Evolutionary conservation across 2,329 filamentous ascomycete genomes (phyloP).

Genomic region (Diplodia sapinea): DNA sequence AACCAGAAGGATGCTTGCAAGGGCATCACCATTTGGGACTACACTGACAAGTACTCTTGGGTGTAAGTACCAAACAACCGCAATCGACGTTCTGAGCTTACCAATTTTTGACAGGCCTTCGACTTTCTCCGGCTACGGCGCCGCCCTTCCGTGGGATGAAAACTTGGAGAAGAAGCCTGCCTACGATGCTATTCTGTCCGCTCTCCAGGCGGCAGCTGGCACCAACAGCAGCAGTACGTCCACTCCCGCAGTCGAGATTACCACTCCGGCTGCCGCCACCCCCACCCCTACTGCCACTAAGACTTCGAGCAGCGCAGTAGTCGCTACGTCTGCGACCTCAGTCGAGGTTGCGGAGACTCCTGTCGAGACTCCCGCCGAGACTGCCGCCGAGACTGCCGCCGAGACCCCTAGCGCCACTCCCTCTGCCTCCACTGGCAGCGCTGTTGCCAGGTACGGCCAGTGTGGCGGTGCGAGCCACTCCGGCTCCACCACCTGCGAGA

Average conservation of each 20-base stretch:
- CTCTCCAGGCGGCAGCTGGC: constrained; percentile 25
- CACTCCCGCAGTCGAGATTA: constrained; percentile 6
- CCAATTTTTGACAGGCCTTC: constrained; percentile 37
- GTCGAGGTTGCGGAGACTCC: constrained; percentile 24
- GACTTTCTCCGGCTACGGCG: constrained; percentile 51
- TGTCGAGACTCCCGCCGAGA: constrained; percentile 6
- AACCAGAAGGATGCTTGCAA: constrained; percentile 58
- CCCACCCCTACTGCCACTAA: constrained; percentile 24
- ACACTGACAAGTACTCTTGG: constrained; percentile 55
- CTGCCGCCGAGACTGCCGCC: constrained; percentile 14
- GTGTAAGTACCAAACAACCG: constrained; percentile 36
- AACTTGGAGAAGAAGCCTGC: constrained; percentile 52
- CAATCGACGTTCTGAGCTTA: neutral
- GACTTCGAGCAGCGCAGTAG: constrained; percentile 27
- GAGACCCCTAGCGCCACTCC: constrained; percentile 8
- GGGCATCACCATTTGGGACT: constrained; percentile 66
- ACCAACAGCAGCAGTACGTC: constrained; percentile 27
- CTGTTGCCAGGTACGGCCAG: constrained; percentile 44
- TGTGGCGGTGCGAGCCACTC: constrained; percentile 50
- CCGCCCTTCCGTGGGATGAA: constrained; percentile 54
- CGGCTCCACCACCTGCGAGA: constrained; percentile 45
- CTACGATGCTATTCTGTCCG: constrained; percentile 37
- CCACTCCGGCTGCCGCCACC: constrained; percentile 11
- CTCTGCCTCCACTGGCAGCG: neutral
- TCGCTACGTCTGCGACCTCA: constrained; percentile 15